Conservation (phyloP, 805 yeast species). For the Metschnikowia picachoensis region DNA sequence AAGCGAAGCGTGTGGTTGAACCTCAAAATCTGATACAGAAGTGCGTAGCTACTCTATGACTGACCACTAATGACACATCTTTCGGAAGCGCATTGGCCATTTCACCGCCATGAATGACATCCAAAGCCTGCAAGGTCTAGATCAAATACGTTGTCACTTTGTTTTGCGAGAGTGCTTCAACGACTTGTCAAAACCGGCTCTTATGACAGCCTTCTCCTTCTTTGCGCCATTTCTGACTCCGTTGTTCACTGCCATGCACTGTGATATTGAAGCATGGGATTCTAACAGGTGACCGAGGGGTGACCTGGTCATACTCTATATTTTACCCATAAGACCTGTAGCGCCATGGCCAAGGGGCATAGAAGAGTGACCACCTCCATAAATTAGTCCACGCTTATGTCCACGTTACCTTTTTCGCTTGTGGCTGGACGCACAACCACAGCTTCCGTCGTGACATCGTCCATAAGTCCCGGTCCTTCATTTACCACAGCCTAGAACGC, state of each 20-base stretch:
- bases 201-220: constrained; percentile 29
- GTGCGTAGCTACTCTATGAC: constrained; percentile 37
- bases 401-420: constrained; percentile 17
- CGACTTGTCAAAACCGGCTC: constrained; percentile 34
- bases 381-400: constrained; percentile 30
- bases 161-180: constrained; percentile 18
- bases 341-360: constrained; percentile 79
- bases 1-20: constrained; percentile 23
- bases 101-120: constrained; percentile 35
- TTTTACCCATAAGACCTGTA: constrained; percentile 62
- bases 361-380: constrained; percentile 80
- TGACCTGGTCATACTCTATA: constrained; percentile 57
- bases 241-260: constrained; percentile 58
- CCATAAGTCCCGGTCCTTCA: constrained; percentile 17
- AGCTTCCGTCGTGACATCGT: constrained; percentile 10
- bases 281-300: constrained; percentile 45
- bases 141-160: constrained; percentile 26
- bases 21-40: constrained; percentile 20
- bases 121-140: constrained; percentile 33
- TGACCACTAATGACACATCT: constrained; percentile 24
- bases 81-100: constrained; percentile 41
- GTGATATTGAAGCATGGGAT: constrained; percentile 59
- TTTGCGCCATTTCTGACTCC: constrained; percentile 22
- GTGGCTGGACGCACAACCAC: constrained; percentile 15
- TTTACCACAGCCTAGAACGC: constrained; percentile 18